Conservation (phyloP, 768 basidiomycete species). For the Suillus alpinus region DNA sequence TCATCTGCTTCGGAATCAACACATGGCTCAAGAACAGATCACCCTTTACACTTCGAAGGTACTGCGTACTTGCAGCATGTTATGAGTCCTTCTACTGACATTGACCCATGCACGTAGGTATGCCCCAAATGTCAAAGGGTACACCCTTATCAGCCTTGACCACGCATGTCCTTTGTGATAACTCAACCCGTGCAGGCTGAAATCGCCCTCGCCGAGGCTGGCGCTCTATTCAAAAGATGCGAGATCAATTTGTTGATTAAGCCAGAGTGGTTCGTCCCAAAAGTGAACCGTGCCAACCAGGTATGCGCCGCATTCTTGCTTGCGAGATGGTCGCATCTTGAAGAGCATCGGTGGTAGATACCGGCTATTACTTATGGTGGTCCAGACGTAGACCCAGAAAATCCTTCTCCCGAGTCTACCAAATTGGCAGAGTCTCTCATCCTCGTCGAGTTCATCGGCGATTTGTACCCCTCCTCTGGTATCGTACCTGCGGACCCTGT, state of each 20-base stretch:
- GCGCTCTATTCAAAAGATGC: conserved; percentile 41
- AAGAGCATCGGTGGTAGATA: conserved; percentile 32
- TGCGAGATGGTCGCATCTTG: not conserved
- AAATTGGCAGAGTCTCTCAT: conserved; percentile 67
- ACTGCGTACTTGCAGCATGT: not conserved
- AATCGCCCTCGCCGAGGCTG: conserved; percentile 59
- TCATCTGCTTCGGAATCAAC: not conserved
- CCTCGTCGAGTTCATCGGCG: conserved; percentile 65
- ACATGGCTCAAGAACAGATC: conserved; percentile 22
- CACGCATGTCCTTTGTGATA: not conserved
- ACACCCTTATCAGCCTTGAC: conserved; percentile 9
- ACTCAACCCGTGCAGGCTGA: conserved; percentile 38
- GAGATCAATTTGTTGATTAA: conserved; percentile 64
- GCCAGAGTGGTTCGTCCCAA: conserved; percentile 64
- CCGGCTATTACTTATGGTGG: conserved; percentile 64
- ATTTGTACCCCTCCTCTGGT: conserved; percentile 46
- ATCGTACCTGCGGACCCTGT: conserved; percentile 58
- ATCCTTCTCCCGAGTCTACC: conserved; percentile 56
- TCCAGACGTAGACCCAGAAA: conserved; percentile 49
- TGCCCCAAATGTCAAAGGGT: conserved; percentile 63
- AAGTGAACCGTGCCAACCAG: conserved; percentile 67
- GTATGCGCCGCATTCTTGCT: conserved; percentile 30
- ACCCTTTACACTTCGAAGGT: conserved; percentile 52
- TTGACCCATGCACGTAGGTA: conserved; percentile 31
- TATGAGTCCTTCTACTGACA: not conserved